A percentile compares a stretch with the other conserved stretches of the same genome.
These are phyloP conservation scores for Polytrichum commune DNA, from an alignment of 225 moss, liverwort and hornwort genomes.

Conservation along the genomic window DNA sequence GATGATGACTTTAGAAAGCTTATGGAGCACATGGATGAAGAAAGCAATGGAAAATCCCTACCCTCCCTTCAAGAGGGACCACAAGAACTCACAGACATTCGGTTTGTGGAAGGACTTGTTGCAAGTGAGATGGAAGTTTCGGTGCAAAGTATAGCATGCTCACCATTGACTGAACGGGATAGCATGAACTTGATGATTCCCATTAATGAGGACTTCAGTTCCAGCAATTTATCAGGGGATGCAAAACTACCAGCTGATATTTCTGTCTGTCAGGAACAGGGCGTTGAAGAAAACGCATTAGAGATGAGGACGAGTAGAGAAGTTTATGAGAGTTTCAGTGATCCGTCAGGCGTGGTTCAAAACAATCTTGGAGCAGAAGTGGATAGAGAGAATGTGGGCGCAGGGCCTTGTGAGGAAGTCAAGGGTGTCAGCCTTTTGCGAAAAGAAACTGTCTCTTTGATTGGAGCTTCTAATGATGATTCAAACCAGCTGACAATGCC, in stretches of 20 bases:
- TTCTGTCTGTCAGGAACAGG: not conserved
- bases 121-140: constrained; percentile 9
- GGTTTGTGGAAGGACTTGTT: constrained; percentile 1
- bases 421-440: not conserved
- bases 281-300: not conserved
- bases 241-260: not conserved
- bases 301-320: not conserved
- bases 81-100: not conserved
- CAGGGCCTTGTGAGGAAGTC: not conserved
- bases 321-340: not conserved
- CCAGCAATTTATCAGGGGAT: not conserved
- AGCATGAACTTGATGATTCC: not conserved
- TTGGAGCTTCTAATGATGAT: not conserved
- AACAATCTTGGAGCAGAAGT: not conserved
- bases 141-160: constrained; percentile 5
- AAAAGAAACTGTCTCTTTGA: too few relatives aligned
- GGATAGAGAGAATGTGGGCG: not conserved
- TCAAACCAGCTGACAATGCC: not conserved
- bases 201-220: not conserved
- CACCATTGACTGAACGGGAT: not conserved
- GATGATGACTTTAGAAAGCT: constrained; percentile 10
- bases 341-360: not conserved
- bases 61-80: constrained; percentile 2
- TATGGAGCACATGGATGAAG: not conserved
- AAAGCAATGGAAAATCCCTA: not conserved